phyloP scores from a whole-genome alignment of 805 yeast genomes.

The Teunomyces pallodes region DNA sequence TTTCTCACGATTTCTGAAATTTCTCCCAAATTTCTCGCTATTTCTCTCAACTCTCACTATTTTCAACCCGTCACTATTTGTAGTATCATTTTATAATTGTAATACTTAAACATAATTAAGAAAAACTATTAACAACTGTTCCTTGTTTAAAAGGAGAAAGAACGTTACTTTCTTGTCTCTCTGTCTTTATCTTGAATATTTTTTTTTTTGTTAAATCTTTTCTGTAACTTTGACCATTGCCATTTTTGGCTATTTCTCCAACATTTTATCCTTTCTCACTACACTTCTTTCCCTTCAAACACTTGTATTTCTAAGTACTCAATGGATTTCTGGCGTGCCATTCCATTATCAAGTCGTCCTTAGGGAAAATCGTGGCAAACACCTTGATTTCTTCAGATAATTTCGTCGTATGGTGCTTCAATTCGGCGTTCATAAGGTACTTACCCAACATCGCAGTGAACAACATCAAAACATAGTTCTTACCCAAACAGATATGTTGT shows the following conservation, averaged over 20 bases:
- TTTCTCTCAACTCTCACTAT: too few relatives aligned
- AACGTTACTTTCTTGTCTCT: too few relatives aligned
- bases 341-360: constrained; percentile 83
- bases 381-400: constrained; percentile 90
- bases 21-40: not conserved
- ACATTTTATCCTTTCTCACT: not conserved
- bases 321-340: constrained; percentile 66
- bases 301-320: not conserved
- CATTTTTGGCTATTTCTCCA: too few relatives aligned
- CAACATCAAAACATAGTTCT: constrained; percentile 86
- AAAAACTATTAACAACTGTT: too few relatives aligned
- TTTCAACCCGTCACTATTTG: too few relatives aligned
- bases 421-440: constrained; percentile 75
- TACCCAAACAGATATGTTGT: constrained; percentile 94
- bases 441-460: constrained; percentile 91
- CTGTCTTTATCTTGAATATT: too few relatives aligned
- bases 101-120: too few relatives aligned
- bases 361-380: constrained; percentile 97
- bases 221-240: too few relatives aligned
- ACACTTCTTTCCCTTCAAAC: not conserved
- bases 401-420: constrained; percentile 79
- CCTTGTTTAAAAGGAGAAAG: too few relatives aligned
- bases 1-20: not conserved
- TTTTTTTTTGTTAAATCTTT: too few relatives aligned
- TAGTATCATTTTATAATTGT: too few relatives aligned